phyloP scores from a whole-genome alignment of 192 early-diverging fungal genomes.

The Coemansia reversa region DNA sequence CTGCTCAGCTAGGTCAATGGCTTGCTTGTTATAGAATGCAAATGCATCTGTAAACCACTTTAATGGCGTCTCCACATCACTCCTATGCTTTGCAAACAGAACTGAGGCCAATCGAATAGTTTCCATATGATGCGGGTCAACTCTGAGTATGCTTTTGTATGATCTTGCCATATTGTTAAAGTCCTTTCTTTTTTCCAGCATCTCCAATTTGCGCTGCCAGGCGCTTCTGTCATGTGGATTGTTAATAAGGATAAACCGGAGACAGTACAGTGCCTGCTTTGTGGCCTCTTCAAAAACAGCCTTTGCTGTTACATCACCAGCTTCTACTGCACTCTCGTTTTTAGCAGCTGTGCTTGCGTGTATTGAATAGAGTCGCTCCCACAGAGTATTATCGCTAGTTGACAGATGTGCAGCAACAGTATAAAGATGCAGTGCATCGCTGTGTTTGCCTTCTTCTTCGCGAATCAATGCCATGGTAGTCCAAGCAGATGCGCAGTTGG shows the following conservation, averaged over 20 bases:
- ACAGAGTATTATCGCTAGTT: conserved; percentile 66
- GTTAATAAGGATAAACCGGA: conserved; percentile 62
- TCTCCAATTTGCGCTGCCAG: conserved; percentile 65
- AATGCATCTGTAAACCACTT: conserved; percentile 39
- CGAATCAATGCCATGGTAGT: conserved; percentile 84
- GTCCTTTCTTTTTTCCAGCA: conserved; percentile 60
- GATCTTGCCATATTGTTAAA: conserved; percentile 57
- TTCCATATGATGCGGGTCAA: conserved; percentile 67
- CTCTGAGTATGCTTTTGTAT: conserved; percentile 58
- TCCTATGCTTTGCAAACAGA: conserved; percentile 56
- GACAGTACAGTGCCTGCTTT: conserved; percentile 85
- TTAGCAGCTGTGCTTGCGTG: conserved; percentile 58
- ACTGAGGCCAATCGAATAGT: conserved; percentile 63
- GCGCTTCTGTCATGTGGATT: conserved; percentile 68
- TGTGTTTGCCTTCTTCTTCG: conserved; percentile 75
- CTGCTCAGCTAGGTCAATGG: conserved; percentile 60
- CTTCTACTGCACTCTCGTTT: conserved; percentile 7
- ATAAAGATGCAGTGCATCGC: conserved; percentile 73
- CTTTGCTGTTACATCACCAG: conserved; percentile 16
- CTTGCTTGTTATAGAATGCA: conserved; percentile 58
- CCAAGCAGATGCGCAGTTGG: conserved; percentile 80
- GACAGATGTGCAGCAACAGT: conserved; percentile 90
- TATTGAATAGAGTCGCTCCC: conserved; percentile 78
- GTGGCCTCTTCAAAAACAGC: conserved; percentile 57
- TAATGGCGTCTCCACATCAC: conserved; percentile 36